A percentile compares a stretch with the other conserved stretches of the same genome.
Conservation (phyloP, 2,329 filamentous ascomycete species). For the Bipolaris gigantea region DNA sequence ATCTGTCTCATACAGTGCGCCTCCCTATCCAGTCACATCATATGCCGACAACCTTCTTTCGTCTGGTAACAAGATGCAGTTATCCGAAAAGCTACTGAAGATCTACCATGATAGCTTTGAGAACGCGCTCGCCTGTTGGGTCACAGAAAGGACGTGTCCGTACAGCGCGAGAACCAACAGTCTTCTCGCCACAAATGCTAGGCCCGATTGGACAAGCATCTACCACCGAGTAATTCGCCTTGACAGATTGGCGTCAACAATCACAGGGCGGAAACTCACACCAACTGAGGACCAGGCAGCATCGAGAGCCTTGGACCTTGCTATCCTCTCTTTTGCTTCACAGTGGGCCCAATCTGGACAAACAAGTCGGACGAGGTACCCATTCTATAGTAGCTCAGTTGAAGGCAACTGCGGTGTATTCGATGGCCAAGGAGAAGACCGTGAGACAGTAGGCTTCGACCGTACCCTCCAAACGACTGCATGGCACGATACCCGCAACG, state of each 20-base stretch:
- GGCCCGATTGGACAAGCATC: constrained; percentile 55
- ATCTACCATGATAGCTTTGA: constrained; percentile 60
- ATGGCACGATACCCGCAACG: constrained; percentile 49
- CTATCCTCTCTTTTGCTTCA: constrained; percentile 57
- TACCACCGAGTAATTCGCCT: constrained; percentile 54
- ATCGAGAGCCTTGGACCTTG: constrained; percentile 52
- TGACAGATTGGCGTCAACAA: constrained; percentile 49
- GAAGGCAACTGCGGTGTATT: constrained; percentile 15
- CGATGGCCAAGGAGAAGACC: constrained; percentile 4
- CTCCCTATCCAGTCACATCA: constrained; percentile 24
- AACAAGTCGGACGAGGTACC: constrained; percentile 34
- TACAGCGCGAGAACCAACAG: constrained; percentile 45
- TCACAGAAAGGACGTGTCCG: constrained; percentile 58
- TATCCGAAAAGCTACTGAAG: constrained; percentile 51
- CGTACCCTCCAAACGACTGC: constrained; percentile 44
- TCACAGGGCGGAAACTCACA: constrained; percentile 48
- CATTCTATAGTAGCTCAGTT: constrained; percentile 23
- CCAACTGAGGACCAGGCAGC: constrained; percentile 50
- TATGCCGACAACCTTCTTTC: constrained; percentile 36
- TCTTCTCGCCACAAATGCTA: constrained; percentile 39
- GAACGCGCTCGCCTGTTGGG: constrained; percentile 57
- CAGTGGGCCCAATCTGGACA: constrained; percentile 50
- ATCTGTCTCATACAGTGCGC: constrained; percentile 22
- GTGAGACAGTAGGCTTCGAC: constrained; percentile 29
- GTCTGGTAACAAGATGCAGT: constrained; percentile 44